Evolutionary conservation across 2,329 filamentous ascomycete genomes (phyloP).

Genomic region (Penicillium sp.): DNA sequence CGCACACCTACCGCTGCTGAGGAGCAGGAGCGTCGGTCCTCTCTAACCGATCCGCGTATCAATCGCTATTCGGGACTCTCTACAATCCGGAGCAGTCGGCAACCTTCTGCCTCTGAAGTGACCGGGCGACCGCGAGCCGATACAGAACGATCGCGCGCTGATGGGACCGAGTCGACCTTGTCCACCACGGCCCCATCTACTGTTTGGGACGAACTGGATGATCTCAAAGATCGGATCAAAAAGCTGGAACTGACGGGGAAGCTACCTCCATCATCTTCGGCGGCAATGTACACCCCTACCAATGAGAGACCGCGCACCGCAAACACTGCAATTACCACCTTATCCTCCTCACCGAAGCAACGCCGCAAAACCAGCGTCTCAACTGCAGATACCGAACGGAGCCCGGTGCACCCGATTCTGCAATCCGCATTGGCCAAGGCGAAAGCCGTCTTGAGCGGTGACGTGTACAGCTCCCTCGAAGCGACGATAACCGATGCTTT

Average conservation of each 20-base stretch:
- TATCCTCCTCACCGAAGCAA: slow-evolving; percentile 85
- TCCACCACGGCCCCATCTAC: slow-evolving; percentile 89
- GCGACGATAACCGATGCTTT: slow-evolving; percentile 78
- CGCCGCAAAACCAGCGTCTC: slow-evolving; percentile 51
- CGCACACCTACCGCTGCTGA: slow-evolving; percentile 27
- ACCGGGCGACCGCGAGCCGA: slow-evolving; percentile 35
- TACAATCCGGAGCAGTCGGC: slow-evolving; percentile 36
- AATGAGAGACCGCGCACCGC: slow-evolving; percentile 86
- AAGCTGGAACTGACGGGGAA: slow-evolving; percentile 88
- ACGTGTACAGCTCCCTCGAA: slow-evolving; percentile 77
- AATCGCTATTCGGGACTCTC: slow-evolving; percentile 36
- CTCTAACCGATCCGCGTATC: slow-evolving; percentile 33
- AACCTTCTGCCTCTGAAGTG: slow-evolving; percentile 34
- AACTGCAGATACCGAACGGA: slow-evolving; percentile 36
- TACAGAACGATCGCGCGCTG: slow-evolving; percentile 40
- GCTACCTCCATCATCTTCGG: slow-evolving; percentile 75
- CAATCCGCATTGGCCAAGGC: slow-evolving; percentile 78
- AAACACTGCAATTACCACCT: slow-evolving; percentile 83
- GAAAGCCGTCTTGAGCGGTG: slow-evolving; percentile 64
- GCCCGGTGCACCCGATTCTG: slow-evolving; percentile 71
- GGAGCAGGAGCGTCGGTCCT: slow-evolving; percentile 33
- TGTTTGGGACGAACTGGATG: slow-evolving; percentile 96
- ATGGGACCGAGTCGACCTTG: slow-evolving; percentile 79
- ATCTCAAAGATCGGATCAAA: slow-evolving; percentile 88
- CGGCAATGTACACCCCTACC: slow-evolving; percentile 69